phyloP scores from a whole-genome alignment of 2,329 filamentous ascomycete species.

The Pezicula rhizophila region DNA sequence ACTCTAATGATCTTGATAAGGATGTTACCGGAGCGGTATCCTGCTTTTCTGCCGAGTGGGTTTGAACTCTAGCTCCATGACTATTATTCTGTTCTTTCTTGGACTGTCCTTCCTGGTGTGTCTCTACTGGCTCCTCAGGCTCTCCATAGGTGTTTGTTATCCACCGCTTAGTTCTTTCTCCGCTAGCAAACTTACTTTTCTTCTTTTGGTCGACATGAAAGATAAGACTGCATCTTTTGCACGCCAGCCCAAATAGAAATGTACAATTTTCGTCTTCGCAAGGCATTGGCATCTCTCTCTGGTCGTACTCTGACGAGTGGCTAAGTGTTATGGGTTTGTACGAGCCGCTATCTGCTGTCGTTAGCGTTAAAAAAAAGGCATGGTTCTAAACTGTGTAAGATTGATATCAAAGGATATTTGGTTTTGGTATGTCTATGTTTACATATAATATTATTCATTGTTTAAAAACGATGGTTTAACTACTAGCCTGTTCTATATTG shows the following conservation, averaged over 20 bases:
- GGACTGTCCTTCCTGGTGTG: not conserved
- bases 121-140: not conserved
- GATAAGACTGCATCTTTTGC: constrained; percentile 1
- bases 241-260: constrained; percentile 10
- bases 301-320: too few species aligned
- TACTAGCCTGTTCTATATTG: too few species aligned
- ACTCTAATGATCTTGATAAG: not conserved
- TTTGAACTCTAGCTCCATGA: not conserved
- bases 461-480: too few species aligned
- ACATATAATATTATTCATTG: too few species aligned
- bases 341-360: too few species aligned
- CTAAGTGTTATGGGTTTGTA: too few species aligned
- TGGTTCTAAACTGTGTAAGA: too few species aligned
- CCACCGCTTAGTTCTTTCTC: not conserved
- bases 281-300: constrained; percentile 4
- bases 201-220: not conserved
- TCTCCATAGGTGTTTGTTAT: too few species aligned
- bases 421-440: too few species aligned
- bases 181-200: not conserved
- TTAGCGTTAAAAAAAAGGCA: too few species aligned
- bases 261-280: constrained; percentile 10
- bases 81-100: not conserved
- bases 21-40: not conserved
- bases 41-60: not conserved
- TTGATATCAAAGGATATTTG: too few species aligned